Conservation (phyloP, 2,329 filamentous ascomycete genomes). For the Fusarium sp. region DNA sequence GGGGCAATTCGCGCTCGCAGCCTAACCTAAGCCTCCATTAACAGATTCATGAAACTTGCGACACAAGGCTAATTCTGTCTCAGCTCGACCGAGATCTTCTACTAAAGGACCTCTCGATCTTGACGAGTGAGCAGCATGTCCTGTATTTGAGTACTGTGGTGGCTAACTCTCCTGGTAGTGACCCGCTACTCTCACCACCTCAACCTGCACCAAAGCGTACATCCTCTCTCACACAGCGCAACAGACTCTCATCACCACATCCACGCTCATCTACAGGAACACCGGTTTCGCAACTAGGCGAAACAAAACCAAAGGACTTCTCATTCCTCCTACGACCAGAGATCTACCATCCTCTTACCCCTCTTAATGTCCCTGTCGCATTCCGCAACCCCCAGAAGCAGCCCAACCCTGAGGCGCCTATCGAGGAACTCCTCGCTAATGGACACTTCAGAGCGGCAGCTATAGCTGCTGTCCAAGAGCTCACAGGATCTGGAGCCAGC, state of each 20-base stretch:
- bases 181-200: conserved; percentile 47
- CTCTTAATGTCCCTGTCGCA: conserved; percentile 68
- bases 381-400: conserved; percentile 77
- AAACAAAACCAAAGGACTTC: conserved; percentile 71
- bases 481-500: conserved; percentile 64
- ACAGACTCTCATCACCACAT: conserved; percentile 44
- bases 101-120: conserved; percentile 84
- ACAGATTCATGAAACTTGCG: background rate
- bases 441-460: conserved; percentile 88
- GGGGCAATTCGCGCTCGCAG: background rate
- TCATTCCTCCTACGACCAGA: conserved; percentile 82
- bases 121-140: conserved; percentile 71
- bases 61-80: conserved; percentile 33
- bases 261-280: conserved; percentile 44
- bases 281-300: conserved; percentile 48
- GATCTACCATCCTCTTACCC: conserved; percentile 84
- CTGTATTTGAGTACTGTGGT: background rate
- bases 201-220: conserved; percentile 44
- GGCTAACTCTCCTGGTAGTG: conserved; percentile 33
- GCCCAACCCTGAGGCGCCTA: conserved; percentile 71
- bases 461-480: conserved; percentile 71
- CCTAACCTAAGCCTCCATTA: background rate
- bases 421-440: conserved; percentile 74
- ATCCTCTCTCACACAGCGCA: conserved; percentile 26
- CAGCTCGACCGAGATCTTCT: conserved; percentile 73